phyloP scores from a whole-genome alignment of 2,329 filamentous ascomycete genomes.

The Phialophora macrospora region DNA sequence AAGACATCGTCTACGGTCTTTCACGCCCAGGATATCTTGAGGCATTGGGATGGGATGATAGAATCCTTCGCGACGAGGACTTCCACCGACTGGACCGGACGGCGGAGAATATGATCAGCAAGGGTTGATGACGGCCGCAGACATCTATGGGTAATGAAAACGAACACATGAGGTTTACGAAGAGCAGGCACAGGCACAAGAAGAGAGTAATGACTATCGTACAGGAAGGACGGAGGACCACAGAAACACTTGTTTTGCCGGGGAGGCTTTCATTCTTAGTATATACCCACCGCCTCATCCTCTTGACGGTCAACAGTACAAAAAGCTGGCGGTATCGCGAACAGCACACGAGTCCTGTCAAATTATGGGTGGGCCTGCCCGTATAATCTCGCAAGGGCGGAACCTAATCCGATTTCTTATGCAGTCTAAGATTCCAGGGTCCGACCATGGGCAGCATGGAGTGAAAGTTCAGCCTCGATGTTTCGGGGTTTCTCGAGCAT shows the following conservation, averaged over 20 bases:
- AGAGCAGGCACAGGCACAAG: background rate
- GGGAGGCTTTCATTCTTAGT: background rate
- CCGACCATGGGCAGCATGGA: background rate
- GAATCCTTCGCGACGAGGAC: constrained; percentile 24
- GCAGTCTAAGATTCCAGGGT: background rate
- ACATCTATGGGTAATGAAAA: constrained; percentile 7
- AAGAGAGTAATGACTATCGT: background rate
- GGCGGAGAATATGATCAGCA: constrained; percentile 2
- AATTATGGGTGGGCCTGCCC: background rate
- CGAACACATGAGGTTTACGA: constrained; percentile 14
- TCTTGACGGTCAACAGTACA: constrained; percentile 19
- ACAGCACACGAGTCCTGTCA: background rate
- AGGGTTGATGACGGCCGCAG: constrained; percentile 6
- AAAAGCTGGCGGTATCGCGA: background rate
- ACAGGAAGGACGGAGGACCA: background rate
- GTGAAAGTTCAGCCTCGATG: background rate
- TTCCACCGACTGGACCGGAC: constrained; percentile 28
- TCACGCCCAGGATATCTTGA: constrained; percentile 42
- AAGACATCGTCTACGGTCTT: constrained; percentile 52
- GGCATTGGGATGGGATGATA: constrained; percentile 41
- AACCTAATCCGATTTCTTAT: background rate
- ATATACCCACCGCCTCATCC: constrained; percentile 4
- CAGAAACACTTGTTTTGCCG: constrained; percentile 6
- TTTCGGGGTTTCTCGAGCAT: background rate
- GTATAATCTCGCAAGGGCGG: background rate